These are phyloP conservation scores for Herpotrichia juniperi DNA, from an alignment of 2,329 filamentous ascomycete species.

Conservation along the genomic window DNA sequence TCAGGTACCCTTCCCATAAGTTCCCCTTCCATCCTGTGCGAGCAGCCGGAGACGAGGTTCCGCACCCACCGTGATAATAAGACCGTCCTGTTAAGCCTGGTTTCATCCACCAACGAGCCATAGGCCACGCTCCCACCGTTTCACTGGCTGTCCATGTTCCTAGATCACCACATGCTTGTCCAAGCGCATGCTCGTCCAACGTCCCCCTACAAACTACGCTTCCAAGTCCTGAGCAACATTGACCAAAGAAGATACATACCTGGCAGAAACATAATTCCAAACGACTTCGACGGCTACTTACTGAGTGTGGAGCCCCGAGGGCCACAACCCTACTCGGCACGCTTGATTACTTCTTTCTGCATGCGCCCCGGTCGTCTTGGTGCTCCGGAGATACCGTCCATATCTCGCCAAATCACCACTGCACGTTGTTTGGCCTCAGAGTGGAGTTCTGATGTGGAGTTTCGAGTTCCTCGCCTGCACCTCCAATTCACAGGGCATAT, in stretches of 20 bases:
- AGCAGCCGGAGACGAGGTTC: conserved; percentile 30
- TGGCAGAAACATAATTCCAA: conserved; percentile 8
- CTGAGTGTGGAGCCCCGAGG: background rate
- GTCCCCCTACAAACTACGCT: conserved; percentile 1
- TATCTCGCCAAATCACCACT: background rate
- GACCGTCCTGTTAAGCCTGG: conserved; percentile 16
- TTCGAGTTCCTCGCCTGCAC: conserved; percentile 10
- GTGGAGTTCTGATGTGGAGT: conserved; percentile 3
- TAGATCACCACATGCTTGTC: conserved; percentile 17
- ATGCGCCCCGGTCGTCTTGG: conserved; percentile 3
- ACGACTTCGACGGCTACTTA: conserved; percentile 5
- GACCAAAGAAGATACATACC: conserved; percentile 9
- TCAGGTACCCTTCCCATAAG: conserved; percentile 23
- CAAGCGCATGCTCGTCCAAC: conserved; percentile 6
- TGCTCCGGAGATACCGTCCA: conserved; percentile 9
- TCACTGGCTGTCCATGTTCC: conserved; percentile 18
- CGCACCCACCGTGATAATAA: conserved; percentile 22
- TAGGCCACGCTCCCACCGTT: conserved; percentile 9
- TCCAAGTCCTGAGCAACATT: conserved; percentile 18
- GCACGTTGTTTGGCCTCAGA: conserved; percentile 1
- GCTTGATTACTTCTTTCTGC: conserved; percentile 9
- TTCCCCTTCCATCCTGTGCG: conserved; percentile 15
- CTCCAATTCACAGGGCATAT: conserved; percentile 9
- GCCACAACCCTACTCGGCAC: conserved; percentile 2
- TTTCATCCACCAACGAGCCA: conserved; percentile 24